Percentiles rank a stretch among this genome's conserved stretches.
These are phyloP conservation scores for Monotropa hypopitys DNA, from an alignment of 179 eudicot genomes.

Conservation along the genomic window DNA sequence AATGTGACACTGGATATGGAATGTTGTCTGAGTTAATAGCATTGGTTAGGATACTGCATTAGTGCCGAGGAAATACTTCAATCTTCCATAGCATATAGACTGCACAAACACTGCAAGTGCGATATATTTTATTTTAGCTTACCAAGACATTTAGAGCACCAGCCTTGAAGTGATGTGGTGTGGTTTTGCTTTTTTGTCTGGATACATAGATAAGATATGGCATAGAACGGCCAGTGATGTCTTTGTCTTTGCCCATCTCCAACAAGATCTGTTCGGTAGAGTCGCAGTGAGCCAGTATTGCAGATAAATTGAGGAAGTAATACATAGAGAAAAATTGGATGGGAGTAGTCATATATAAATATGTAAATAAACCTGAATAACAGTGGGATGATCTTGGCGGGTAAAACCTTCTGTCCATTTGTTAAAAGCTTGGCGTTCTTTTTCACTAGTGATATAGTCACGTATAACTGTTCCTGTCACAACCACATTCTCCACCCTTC, in stretches of 20 bases:
- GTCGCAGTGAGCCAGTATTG: not conserved
- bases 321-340: too few relatives aligned
- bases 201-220: slow-evolving; percentile 72
- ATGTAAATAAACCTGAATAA: slow-evolving; percentile 79
- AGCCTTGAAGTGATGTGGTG: slow-evolving; percentile 67
- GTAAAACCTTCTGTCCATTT: slow-evolving; percentile 51
- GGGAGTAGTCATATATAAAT: too few relatives aligned
- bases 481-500: slow-evolving; percentile 40
- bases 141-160: slow-evolving; percentile 86
- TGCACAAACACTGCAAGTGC: too few relatives aligned
- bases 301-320: not conserved
- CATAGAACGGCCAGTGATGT: slow-evolving; percentile 30
- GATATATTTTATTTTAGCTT: not conserved
- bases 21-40: too few relatives aligned
- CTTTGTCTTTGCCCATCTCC: slow-evolving; percentile 28
- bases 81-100: too few relatives aligned
- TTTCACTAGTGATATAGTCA: slow-evolving; percentile 29
- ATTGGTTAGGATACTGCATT: too few relatives aligned
- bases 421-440: slow-evolving; percentile 25
- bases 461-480: slow-evolving; percentile 36
- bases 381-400: slow-evolving; percentile 49
- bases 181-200: slow-evolving; percentile 40
- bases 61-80: too few relatives aligned
- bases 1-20: too few relatives aligned
- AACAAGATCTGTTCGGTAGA: slow-evolving; percentile 39